These are phyloP conservation scores for Ganoderma lucidum DNA, from an alignment of 1,284 basidiomycete species.

Conservation along the genomic window DNA sequence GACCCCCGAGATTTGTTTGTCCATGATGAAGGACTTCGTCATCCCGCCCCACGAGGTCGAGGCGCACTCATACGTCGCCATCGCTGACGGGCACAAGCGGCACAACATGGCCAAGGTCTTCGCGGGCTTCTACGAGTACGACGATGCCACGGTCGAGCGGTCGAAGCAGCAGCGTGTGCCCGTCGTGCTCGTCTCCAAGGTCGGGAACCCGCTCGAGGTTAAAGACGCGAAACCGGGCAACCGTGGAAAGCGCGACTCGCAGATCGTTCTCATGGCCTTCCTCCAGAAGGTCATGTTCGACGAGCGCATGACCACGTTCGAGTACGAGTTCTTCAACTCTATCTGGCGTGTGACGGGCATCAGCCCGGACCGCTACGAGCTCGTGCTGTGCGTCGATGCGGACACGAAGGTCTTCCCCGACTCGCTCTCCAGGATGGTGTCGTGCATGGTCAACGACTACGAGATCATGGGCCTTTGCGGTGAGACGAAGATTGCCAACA, in stretches of 20 bases:
- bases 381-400: constrained; percentile 97
- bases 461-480: constrained; percentile 99
- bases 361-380: constrained; percentile 96
- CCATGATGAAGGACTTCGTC: constrained; percentile 98
- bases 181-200: constrained; percentile 94
- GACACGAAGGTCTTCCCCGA: constrained; percentile 99
- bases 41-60: constrained; percentile 89
- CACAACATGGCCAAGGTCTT: constrained; percentile 99
- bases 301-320: constrained; percentile 99
- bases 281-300: constrained; percentile 99
- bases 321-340: constrained; percentile 99
- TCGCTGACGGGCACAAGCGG: constrained; percentile 98
- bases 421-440: constrained; percentile 90
- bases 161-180: constrained; percentile 98
- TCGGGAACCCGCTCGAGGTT: constrained; percentile 90
- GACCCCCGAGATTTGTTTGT: constrained; percentile 94
- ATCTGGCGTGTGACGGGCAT: constrained; percentile 95
- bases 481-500: constrained; percentile 99
- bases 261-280: constrained; percentile 98
- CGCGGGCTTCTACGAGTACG: constrained; percentile 97
- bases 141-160: constrained; percentile 89
- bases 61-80: constrained; percentile 96
- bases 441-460: constrained; percentile 94
- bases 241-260: constrained; percentile 97
- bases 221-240: constrained; percentile 96